phyloP scores from a whole-genome alignment of 306 rosid genomes.

The Begonia peltatifolia region DNA sequence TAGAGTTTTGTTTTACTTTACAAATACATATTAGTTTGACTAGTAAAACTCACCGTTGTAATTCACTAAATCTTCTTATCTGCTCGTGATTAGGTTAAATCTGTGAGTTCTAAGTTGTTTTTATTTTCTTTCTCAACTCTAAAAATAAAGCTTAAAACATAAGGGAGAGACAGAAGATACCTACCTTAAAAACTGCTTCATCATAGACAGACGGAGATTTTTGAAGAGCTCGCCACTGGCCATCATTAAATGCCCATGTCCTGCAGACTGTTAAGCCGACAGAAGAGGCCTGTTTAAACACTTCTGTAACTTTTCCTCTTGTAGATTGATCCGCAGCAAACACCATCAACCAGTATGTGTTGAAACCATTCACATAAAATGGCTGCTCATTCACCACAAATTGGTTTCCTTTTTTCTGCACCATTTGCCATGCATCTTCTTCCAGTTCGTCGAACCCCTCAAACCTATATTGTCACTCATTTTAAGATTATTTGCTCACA shows the following conservation, averaged over 20 bases:
- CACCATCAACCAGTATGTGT: slow-evolving; percentile 92
- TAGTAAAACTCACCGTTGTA: too few relatives aligned
- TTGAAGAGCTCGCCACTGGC: slow-evolving; percentile 95
- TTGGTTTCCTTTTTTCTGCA: slow-evolving; percentile 75
- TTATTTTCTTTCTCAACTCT: too few relatives aligned
- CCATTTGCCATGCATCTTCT: slow-evolving; percentile 53
- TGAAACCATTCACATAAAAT: slow-evolving; percentile 86
- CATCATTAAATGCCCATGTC: slow-evolving; percentile 98
- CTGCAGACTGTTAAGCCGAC: slow-evolving; percentile 79
- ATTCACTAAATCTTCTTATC: too few relatives aligned
- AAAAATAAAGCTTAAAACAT: too few relatives aligned
- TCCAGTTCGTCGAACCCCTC: slow-evolving; percentile 16
- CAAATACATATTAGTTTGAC: too few relatives aligned
- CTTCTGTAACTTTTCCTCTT: slow-evolving; percentile 64
- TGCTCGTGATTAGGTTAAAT: too few relatives aligned
- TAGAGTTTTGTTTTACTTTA: too few relatives aligned
- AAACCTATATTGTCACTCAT: slow-evolving; percentile 14
- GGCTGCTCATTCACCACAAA: slow-evolving; percentile 67
- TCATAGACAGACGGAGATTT: slow-evolving; percentile 70
- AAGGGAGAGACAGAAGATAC: neutral
- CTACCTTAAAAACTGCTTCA: slow-evolving; percentile 70
- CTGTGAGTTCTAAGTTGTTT: too few relatives aligned
- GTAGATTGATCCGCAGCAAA: slow-evolving; percentile 88
- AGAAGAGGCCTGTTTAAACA: slow-evolving; percentile 62
- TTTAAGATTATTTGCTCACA: neutral